Conservation (phyloP, 2,329 filamentous ascomycete genomes). For the Bipolaris gigantea region DNA sequence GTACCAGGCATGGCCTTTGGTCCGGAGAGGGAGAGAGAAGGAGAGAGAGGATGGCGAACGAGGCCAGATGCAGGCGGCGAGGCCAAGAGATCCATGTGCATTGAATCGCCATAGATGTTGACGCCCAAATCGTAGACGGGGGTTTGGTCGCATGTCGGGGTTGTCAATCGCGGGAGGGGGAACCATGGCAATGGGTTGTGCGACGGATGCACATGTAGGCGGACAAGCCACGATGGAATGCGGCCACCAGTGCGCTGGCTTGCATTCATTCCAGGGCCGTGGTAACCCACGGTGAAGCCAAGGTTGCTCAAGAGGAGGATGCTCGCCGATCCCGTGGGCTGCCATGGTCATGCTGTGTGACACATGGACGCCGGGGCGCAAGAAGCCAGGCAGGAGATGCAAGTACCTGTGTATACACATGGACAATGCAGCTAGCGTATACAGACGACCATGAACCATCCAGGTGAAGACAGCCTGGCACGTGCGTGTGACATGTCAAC, state of each 20-base stretch:
- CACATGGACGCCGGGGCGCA: too few species aligned
- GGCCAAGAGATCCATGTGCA: conserved; percentile 11
- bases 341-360: conserved; percentile 4
- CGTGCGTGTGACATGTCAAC: neutral
- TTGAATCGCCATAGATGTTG: too few species aligned
- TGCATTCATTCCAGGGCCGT: conserved; percentile 13
- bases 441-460: too few species aligned
- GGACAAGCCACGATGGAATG: conserved; percentile 4
- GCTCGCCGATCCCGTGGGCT: conserved; percentile 25
- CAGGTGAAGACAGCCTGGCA: too few species aligned
- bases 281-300: conserved; percentile 13
- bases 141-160: neutral
- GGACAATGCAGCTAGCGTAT: too few species aligned
- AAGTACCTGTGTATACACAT: too few species aligned
- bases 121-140: too few species aligned
- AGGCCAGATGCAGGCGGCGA: conserved; percentile 7
- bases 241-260: conserved; percentile 14
- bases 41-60: neutral
- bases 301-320: conserved; percentile 13
- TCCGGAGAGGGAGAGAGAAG: too few species aligned
- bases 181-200: conserved; percentile 18
- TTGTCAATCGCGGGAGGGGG: conserved; percentile 16
- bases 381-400: too few species aligned
- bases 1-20: neutral
- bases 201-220: conserved; percentile 15